Evolutionary conservation across 345 rosid genomes (phyloP), one percentile per base, ranked within the genome.

Genomic region (Noccaea bulbosa): DNA sequence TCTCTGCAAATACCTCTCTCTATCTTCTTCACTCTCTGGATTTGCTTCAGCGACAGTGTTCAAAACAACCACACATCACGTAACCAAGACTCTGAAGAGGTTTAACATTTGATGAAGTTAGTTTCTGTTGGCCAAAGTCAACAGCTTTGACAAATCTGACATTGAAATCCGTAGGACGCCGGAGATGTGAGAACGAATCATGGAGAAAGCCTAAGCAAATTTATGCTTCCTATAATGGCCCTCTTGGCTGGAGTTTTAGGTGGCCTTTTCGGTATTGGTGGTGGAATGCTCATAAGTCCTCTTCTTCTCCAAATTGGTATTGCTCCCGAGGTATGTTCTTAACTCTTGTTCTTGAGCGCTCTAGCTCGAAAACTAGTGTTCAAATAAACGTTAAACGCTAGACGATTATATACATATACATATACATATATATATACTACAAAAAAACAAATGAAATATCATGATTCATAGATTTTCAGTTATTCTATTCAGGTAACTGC

Each of bases 301-400:
- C 96, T 92, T 78, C 96, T 92, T 68, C 88, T 92, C 60, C 92
- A 84, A n/a, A 80, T 89, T 8, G 88, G 92, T 12, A 73, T 88
- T 38, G 68, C 80, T 46, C 91, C 91, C 5, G 88, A 84, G 92
- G 92, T 88, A 77, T 27, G 62, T 15, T 41, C 30, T 44, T 57
- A 1, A 57, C 37, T 45, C 7, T 0, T 47, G 54, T 61, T 61
- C 24, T 61, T 16, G 22, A 45, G 4, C 9, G 20, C 9, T 45
- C 1, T 6, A 14, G 49, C 49, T 45, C 8, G 20, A 45, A 45
- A 14, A 2, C 9, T 7, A 45, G 9, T 45, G 20, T 45, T 45
- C 8, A 14, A 6, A 17, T 14, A 6, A 16, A 17, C 49, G 20
- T 17, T 5, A 43, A 1, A 33, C 35, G 40, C 40, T 37, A 3